phyloP scores from a whole-genome alignment of 305 asterid genomes.

The Rubia occidens region DNA sequence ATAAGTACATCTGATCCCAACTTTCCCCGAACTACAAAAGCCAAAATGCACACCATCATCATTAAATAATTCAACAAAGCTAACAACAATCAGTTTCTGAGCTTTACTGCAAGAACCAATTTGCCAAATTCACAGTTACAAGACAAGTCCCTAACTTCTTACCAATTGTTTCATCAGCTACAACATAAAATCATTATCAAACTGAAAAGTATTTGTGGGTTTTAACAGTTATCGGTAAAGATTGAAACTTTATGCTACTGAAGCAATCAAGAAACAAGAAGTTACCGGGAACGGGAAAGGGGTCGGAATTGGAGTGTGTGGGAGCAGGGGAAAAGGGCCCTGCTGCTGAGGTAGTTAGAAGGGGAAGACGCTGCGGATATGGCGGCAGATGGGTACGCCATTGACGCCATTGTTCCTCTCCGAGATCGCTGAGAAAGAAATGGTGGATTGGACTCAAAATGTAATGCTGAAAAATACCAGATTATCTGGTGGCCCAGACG shows the following conservation, averaged over 20 bases:
- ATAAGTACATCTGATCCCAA: slow-evolving; percentile 61
- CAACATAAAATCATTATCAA: background rate
- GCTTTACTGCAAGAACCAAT: background rate
- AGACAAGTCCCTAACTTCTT: background rate
- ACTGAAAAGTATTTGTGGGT: background rate
- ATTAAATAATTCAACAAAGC: background rate
- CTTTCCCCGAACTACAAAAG: slow-evolving; percentile 33
- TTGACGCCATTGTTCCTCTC: slow-evolving; percentile 35
- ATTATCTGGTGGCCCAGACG: slow-evolving; percentile 4
- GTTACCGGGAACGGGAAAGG: slow-evolving; percentile 37
- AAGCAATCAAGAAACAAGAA: slow-evolving; percentile 4
- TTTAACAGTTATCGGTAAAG: background rate
- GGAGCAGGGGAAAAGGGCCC: slow-evolving; percentile 31
- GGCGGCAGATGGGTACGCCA: slow-evolving; percentile 41
- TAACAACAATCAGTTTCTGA: background rate
- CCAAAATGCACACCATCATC: background rate
- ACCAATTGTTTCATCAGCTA: background rate
- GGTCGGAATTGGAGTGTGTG: slow-evolving; percentile 18
- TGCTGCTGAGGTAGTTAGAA: slow-evolving; percentile 10
- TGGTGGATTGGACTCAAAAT: background rate
- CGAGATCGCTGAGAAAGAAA: background rate
- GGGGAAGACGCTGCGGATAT: slow-evolving; percentile 27
- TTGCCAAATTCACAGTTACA: background rate
- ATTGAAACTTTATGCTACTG: background rate
- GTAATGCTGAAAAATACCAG: background rate